Conservation (phyloP, 768 basidiomycete genomes). For the Leccinum longicurvipes region DNA sequence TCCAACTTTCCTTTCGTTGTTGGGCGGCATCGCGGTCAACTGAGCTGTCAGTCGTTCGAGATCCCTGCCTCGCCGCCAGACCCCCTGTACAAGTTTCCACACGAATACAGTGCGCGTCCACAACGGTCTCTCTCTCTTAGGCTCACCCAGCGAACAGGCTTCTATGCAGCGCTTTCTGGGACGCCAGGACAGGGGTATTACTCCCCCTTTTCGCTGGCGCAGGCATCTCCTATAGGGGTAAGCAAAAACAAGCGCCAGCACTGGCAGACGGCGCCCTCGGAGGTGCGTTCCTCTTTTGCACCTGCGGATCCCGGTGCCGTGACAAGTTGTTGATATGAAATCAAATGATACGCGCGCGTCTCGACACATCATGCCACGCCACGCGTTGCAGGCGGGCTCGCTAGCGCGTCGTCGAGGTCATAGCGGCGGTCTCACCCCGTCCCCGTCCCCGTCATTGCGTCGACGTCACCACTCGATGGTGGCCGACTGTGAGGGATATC, state of each 20-base stretch:
- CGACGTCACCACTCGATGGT: background rate
- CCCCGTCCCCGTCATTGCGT: background rate
- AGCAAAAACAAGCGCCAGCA: no score
- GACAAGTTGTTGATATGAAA: background rate
- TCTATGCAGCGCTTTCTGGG: conserved; percentile 20
- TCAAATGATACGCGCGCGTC: background rate
- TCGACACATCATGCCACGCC: background rate
- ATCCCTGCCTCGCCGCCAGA: conserved; percentile 25
- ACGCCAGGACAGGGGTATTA: conserved; percentile 9
- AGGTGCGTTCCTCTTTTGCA: background rate
- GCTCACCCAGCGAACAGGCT: conserved; percentile 14
- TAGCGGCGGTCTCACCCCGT: background rate
- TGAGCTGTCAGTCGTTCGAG: conserved; percentile 21
- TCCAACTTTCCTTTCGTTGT: background rate
- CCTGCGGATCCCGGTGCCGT: background rate
- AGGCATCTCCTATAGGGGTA: background rate
- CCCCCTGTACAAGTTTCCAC: conserved; percentile 25
- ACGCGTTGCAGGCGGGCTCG: background rate
- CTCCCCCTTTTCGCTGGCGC: conserved; percentile 7
- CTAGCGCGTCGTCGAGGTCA: background rate
- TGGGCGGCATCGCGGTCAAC: background rate
- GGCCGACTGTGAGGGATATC: conserved; percentile 8
- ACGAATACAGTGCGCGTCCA: conserved; percentile 17
- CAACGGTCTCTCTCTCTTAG: no score
- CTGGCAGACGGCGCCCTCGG: background rate